These are phyloP conservation scores for Kitagawia praeruptora DNA, from an alignment of 129 eudicot genomes.

Conservation along the genomic window DNA sequence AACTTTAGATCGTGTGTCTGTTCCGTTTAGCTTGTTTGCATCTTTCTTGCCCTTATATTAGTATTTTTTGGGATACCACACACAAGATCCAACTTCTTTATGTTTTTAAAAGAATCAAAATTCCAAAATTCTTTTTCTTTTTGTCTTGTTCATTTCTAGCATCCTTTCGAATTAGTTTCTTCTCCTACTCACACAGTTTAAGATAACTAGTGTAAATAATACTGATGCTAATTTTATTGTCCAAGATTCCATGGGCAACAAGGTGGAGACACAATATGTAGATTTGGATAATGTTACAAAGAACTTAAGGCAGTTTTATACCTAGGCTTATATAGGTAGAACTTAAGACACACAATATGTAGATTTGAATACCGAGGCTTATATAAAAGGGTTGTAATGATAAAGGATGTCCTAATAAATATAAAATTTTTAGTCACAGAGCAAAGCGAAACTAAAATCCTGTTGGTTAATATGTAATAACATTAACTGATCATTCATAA, in stretches of 20 bases:
- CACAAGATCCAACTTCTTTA: neutral
- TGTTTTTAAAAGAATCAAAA: too few species aligned
- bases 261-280: slow-evolving; percentile 52
- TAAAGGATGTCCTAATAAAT: neutral
- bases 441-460: neutral
- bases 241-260: slow-evolving; percentile 56
- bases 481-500: neutral
- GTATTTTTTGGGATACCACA: neutral
- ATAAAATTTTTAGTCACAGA: neutral
- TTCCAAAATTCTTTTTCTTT: neutral
- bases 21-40: neutral
- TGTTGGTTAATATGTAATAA: neutral
- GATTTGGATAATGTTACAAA: slow-evolving; percentile 56
- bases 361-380: too few species aligned
- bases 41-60: neutral
- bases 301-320: slow-evolving; percentile 57
- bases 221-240: slow-evolving; percentile 45
- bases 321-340: slow-evolving; percentile 68
- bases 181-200: neutral
- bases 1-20: neutral
- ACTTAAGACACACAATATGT: too few species aligned
- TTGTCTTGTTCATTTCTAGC: neutral
- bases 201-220: neutral
- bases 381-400: neutral
- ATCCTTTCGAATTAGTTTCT: too few species aligned